These are phyloP conservation scores for Tuber calosporum DNA, from an alignment of 495 filamentous ascomycete species.

Conservation along the genomic window DNA sequence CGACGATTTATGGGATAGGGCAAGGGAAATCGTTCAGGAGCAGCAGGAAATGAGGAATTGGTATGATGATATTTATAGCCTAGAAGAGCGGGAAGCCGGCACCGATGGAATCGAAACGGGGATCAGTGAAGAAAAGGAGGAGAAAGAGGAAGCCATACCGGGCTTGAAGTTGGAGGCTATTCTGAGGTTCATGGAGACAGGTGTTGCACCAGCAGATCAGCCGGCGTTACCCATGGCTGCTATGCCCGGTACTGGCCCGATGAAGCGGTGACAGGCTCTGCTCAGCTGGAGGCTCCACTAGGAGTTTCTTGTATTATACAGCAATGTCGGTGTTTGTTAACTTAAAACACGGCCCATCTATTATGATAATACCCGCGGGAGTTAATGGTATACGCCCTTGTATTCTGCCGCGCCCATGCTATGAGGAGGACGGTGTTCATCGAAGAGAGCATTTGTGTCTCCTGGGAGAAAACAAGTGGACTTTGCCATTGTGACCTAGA, in stretches of 20 bases:
- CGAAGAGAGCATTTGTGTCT: background rate
- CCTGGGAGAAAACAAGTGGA: background rate
- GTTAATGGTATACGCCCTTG: background rate
- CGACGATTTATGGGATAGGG: slow-evolving; percentile 30
- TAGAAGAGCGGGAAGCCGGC: slow-evolving; percentile 38
- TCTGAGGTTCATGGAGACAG: slow-evolving; percentile 47
- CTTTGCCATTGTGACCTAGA: background rate
- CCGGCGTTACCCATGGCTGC: slow-evolving; percentile 30
- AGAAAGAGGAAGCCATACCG: slow-evolving; percentile 42
- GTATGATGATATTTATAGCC: slow-evolving; percentile 44
- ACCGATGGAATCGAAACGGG: slow-evolving; percentile 25
- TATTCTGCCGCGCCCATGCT: background rate
- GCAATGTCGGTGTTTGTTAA: background rate
- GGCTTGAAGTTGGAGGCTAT: slow-evolving; percentile 42
- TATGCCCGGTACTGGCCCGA: slow-evolving; percentile 10
- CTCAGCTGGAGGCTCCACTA: background rate
- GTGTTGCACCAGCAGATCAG: slow-evolving; percentile 33
- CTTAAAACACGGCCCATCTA: background rate
- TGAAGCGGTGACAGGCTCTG: slow-evolving; percentile 18
- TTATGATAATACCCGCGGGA: background rate
- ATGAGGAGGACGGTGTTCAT: background rate
- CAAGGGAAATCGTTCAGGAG: slow-evolving; percentile 39
- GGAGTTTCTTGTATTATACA: background rate
- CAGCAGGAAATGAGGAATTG: slow-evolving; percentile 48
- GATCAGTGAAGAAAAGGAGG: slow-evolving; percentile 42